phyloP scores from a whole-genome alignment of 306 rosid species.

The Dalbergia cultrata region DNA sequence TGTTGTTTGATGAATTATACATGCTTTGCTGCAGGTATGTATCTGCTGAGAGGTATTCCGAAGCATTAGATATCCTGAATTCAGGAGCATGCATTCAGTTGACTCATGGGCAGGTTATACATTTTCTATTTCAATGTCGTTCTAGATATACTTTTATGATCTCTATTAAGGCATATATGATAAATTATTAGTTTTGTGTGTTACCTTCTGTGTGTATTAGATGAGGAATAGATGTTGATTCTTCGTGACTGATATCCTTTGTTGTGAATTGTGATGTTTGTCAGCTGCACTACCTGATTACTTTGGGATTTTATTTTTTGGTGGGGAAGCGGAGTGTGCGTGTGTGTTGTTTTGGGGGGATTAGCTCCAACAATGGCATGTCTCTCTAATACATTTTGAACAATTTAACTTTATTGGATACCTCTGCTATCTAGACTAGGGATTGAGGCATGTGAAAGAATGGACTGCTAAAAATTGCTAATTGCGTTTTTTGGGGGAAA shows the following conservation, averaged over 20 bases:
- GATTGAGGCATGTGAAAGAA: slow-evolving; percentile 18
- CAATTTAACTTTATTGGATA: slow-evolving; percentile 33
- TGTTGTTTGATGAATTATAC: slow-evolving; percentile 40
- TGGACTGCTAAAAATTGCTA: slow-evolving; percentile 18
- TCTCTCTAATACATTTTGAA: slow-evolving; percentile 13
- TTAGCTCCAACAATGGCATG: neutral
- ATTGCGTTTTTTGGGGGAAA: too few species aligned
- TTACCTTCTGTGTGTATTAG: neutral
- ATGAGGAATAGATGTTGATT: neutral
- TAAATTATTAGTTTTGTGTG: slow-evolving; percentile 11
- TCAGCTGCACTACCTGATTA: neutral
- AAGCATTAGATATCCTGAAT: slow-evolving; percentile 86
- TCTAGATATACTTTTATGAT: slow-evolving; percentile 22
- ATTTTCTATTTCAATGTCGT: slow-evolving; percentile 32
- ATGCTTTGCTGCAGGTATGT: slow-evolving; percentile 72
- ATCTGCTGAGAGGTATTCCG: slow-evolving; percentile 74
- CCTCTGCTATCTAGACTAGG: neutral
- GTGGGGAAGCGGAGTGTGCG: neutral
- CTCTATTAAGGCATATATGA: slow-evolving; percentile 3
- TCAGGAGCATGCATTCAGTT: slow-evolving; percentile 90
- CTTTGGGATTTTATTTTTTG: neutral
- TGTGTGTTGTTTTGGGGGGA: too few species aligned
- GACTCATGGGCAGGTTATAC: slow-evolving; percentile 78
- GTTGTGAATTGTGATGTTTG: neutral
- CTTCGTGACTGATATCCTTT: neutral